A percentile compares a stretch with the other conserved stretches of the same genome.
Conservation (phyloP, 148 eudicot species). For the Arbutus unedo region DNA sequence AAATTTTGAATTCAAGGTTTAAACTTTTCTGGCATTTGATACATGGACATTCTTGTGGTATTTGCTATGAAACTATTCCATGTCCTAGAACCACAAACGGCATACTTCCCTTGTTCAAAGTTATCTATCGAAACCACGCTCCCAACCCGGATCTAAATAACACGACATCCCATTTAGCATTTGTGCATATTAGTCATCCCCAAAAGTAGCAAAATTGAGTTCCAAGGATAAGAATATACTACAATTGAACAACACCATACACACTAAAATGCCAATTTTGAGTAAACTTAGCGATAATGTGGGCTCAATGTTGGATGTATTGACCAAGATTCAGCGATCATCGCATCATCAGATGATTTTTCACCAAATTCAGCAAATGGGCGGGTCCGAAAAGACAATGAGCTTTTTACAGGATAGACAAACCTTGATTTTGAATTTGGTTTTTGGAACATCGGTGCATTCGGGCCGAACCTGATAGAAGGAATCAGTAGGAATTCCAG, state of each 20-base stretch:
- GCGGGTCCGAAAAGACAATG: not conserved
- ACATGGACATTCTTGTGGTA: not conserved
- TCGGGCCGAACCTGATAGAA: constrained; percentile 83
- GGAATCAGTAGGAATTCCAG: constrained; percentile 76
- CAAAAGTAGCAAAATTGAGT: not conserved
- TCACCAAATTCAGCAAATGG: constrained; percentile 4
- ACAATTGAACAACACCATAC: not conserved
- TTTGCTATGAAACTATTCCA: not conserved
- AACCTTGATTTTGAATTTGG: constrained; percentile 97
- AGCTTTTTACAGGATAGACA: constrained; percentile 14
- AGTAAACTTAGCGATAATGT: not conserved
- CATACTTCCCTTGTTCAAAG: not conserved
- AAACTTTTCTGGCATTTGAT: not conserved
- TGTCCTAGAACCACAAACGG: not conserved
- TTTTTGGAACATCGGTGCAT: constrained; percentile 78
- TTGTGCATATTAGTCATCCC: not conserved
- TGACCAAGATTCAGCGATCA: not conserved
- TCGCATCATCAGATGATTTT: constrained; percentile 4
- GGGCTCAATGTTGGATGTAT: not conserved
- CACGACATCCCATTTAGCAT: not conserved
- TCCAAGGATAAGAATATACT: not conserved
- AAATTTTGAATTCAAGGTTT: not conserved
- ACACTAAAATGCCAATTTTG: not conserved
- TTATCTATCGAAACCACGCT: not conserved
- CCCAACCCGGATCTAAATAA: not conserved